Percentiles rank a stretch among this genome's conserved stretches.
phyloP scores from a whole-genome alignment of 176 grass and related monocot genomes.

The Paspalum vaginatum region DNA sequence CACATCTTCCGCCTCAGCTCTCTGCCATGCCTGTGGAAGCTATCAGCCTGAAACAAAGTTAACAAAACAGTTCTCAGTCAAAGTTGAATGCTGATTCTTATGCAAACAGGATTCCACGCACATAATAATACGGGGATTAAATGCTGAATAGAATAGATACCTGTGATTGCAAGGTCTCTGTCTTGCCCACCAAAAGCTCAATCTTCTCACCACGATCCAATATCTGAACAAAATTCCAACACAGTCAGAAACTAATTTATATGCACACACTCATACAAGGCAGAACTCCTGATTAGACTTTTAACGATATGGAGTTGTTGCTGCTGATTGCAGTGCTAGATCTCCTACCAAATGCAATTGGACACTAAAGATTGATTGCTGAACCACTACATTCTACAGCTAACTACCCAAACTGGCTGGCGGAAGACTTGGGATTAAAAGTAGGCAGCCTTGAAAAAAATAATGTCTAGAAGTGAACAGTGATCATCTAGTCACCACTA shows the following conservation, averaged over 20 bases:
- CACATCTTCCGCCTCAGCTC: slow-evolving; percentile 97
- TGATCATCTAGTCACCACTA: neutral
- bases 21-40: slow-evolving; percentile 94
- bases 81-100: neutral
- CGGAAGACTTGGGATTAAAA: neutral
- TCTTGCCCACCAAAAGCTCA: slow-evolving; percentile 94
- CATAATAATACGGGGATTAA: neutral
- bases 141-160: slow-evolving; percentile 41
- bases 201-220: slow-evolving; percentile 97
- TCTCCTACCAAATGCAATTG: neutral
- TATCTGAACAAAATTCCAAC: slow-evolving; percentile 53
- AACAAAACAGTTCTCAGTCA: neutral
- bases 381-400: neutral
- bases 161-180: slow-evolving; percentile 91
- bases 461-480: neutral
- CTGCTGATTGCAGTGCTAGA: neutral
- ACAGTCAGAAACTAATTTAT: neutral
- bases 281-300: neutral
- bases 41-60: slow-evolving; percentile 73
- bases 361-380: neutral
- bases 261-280: neutral
- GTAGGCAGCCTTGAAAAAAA: neutral
- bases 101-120: neutral
- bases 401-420: neutral
- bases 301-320: neutral